Base-by-base conservation (phyloP, 805 yeast species). In the Teunomyces barrocoloradensis region DNA sequence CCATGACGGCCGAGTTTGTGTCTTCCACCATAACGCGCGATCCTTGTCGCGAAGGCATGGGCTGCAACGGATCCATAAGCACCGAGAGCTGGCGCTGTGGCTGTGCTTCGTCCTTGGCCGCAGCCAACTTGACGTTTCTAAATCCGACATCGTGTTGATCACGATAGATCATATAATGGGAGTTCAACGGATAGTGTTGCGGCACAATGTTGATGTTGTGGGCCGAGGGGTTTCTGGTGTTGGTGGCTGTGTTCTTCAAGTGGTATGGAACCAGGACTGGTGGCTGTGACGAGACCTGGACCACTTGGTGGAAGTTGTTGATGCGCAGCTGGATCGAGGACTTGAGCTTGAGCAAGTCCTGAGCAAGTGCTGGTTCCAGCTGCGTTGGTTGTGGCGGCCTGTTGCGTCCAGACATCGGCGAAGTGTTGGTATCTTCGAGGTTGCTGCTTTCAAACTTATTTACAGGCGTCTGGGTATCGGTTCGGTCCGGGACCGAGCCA, bases 31-130 rank as follows among this genome's bases (percentile, higher is more conserved):
- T 30, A n/a, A 34, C 39, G 6, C 45, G 42, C 4, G 54, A 49
- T 36, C 47, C 49, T n/a, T 41, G 42, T 27, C 60, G 46, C 3
- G 57, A 53, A 2, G 68, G 65, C 6, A 53, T 50, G 5, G 70
- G 69, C 50, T 65, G 72, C 37, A 66, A 59, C 4, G 73, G 72
- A 49, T 67, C 72, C 63, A 64, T 72, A 51, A 59, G 65, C 15
- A 74, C 67, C 11, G 79, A 73, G 29, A 64, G 59, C 49, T 74
- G 74, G 39, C 79, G 63, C 17, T 27, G 32, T 12, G 43, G 34
- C 12, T 15, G 43, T 18, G 36, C 48, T 32, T 48, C 51, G 12
- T 33, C 41, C 34, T 48, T 48, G 20, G 20, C 42, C 60, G 57
- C 33, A 43, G 49, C 32, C 34, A 29, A 18, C n/a, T 29, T 27